A percentile compares a stretch with the other conserved stretches of the same genome.
Conservation (phyloP, 2,329 filamentous ascomycete genomes). For the Teratosphaeria pseudoeucalypti region DNA sequence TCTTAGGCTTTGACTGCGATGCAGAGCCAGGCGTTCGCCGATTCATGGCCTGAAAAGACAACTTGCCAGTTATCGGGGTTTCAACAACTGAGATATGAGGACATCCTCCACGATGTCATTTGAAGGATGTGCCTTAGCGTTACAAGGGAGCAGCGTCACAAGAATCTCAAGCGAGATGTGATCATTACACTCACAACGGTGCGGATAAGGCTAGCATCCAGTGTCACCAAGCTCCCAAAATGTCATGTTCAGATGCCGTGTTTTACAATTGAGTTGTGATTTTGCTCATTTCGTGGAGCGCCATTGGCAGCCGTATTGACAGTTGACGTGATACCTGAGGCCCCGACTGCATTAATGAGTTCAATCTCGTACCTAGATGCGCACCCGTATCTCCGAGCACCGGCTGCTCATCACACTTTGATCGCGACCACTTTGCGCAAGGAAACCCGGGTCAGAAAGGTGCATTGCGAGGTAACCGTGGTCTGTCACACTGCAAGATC, state of each 20-base stretch:
- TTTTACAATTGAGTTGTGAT: background rate
- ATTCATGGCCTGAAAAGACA: background rate
- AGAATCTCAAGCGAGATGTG: background rate
- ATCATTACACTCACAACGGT: background rate
- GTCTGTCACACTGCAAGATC: background rate
- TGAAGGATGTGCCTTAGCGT: background rate
- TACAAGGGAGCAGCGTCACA: background rate
- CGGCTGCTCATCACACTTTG: background rate
- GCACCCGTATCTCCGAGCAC: background rate
- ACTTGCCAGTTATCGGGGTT: constrained; percentile 10
- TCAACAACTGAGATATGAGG: constrained; percentile 25
- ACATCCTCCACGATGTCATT: constrained; percentile 21
- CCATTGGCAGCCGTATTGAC: background rate
- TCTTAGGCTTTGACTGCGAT: background rate
- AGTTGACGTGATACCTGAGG: background rate
- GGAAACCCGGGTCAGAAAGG: background rate
- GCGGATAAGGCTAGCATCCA: background rate
- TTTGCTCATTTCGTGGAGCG: background rate
- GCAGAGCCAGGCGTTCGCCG: background rate
- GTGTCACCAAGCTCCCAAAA: background rate
- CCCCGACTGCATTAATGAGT: background rate
- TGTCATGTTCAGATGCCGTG: background rate
- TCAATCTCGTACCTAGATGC: background rate
- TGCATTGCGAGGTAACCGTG: background rate
- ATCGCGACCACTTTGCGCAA: background rate